Base-by-base conservation (phyloP, 2,329 filamentous ascomycete genomes). In the Cercospora sp. region DNA sequence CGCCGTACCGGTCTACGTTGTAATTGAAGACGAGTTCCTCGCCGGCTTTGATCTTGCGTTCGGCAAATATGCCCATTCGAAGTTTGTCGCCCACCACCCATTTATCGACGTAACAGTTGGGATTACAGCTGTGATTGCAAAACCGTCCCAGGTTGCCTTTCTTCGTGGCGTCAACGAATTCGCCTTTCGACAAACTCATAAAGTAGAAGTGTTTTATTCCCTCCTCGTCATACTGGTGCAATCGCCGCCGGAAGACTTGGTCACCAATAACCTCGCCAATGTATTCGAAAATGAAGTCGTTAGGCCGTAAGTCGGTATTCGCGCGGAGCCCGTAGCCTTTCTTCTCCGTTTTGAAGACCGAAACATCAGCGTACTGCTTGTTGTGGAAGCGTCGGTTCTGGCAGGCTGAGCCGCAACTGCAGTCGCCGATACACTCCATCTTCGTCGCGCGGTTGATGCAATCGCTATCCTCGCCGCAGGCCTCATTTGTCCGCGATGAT, bases 181-280 rank as follows among this genome's bases (percentile, higher is more conserved):
- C 95, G 76, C 90, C 92, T 79, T 97, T 97, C 77, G 89, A 97
- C 70, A 99, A 89, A 30, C 95, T 98, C 95, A 99, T 99, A 84
- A 99, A 99, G 82, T 99, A 99, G 80, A 99, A 99, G 81, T 99
- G 95, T 80, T 96, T 97, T 85, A 99, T 97, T 69, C 94, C 94
- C 79, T 98, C 93, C 59, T 95, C 87, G 77, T 97, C 93, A 80
- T 99, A 99, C 76, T 96, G 91, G 45, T 93, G 83, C 89, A 96
- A 97, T 69, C 95, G 92, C 67, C 89, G 89, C 65, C 93, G 91
- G 78, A 98, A 98, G 10, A 91, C 91, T 31, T 88, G 86, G 81
- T 99, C 94, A 75, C 96, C 94, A 78, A 99, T 97, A 74, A 98
- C 95, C 81, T 99, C 95, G 74, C 95, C 95, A 74, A 99, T 94